Evolutionary conservation across 768 basidiomycete species (phyloP).

Genomic region (Boletus coccyginus): DNA sequence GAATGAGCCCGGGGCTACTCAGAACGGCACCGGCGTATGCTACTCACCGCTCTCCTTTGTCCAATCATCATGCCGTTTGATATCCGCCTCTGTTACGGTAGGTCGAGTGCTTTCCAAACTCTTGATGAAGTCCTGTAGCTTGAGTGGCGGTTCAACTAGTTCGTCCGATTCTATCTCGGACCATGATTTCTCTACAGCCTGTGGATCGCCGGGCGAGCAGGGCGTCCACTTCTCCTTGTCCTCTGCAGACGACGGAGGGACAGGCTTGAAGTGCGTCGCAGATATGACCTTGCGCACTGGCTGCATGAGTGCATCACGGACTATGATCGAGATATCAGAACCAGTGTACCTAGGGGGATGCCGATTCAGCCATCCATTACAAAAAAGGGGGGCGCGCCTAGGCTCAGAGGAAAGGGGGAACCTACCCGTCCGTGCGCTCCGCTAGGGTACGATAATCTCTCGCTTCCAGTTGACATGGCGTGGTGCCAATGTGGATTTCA

Average conservation of each 20-base stretch:
- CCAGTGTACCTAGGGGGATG: slow-evolving; percentile 71
- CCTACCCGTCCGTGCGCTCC: slow-evolving; percentile 79
- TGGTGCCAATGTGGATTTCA: slow-evolving; percentile 91
- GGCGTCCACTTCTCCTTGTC: slow-evolving; percentile 76
- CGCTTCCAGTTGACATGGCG: slow-evolving; percentile 77
- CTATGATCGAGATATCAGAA: slow-evolving; percentile 91
- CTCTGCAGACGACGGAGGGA: slow-evolving; percentile 25
- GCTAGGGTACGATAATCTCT: slow-evolving; percentile 83
- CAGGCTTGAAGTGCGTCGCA: slow-evolving; percentile 90
- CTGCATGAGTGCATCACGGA: slow-evolving; percentile 97
- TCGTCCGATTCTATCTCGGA: slow-evolving; percentile 84
- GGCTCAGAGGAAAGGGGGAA: slow-evolving; percentile 19
- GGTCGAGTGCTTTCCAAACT: slow-evolving; percentile 76
- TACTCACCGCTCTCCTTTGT: slow-evolving; percentile 76
- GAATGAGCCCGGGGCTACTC: not conserved
- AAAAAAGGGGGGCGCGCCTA: too few species aligned
- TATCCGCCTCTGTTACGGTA: slow-evolving; percentile 87
- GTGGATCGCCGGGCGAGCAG: slow-evolving; percentile 90
- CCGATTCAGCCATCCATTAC: not conserved
- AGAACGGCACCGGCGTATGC: too few species aligned
- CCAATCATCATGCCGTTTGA: slow-evolving; percentile 80
- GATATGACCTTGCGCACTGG: slow-evolving; percentile 94
- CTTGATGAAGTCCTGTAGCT: slow-evolving; percentile 75
- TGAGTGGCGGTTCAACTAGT: slow-evolving; percentile 84
- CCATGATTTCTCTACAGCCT: slow-evolving; percentile 87